Percentiles rank a stretch among this genome's conserved stretches.
phyloP scores from a whole-genome alignment of 176 grass and related monocot species.

The Avena eriantha region DNA sequence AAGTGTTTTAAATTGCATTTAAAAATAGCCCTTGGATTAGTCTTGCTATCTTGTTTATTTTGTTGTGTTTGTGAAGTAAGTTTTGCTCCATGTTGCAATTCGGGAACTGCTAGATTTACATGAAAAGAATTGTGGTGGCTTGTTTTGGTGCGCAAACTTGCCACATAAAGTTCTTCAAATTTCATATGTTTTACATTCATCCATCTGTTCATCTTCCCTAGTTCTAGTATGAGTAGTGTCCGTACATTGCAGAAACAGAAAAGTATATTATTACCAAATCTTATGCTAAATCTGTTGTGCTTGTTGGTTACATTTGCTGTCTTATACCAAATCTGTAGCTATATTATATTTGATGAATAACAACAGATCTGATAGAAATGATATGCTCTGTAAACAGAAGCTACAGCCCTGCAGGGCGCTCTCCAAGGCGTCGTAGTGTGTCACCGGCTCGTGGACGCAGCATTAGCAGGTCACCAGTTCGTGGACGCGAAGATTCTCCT shows the following conservation, averaged over 20 bases:
- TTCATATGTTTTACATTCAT: slow-evolving; percentile 1
- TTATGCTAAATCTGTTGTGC: neutral
- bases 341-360: neutral
- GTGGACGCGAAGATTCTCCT: slow-evolving; percentile 64
- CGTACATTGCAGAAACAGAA: slow-evolving; percentile 2
- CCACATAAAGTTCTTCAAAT: neutral
- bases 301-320: neutral
- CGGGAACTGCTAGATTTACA: neutral
- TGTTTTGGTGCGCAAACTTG: neutral
- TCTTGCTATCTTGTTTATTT: neutral
- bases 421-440: slow-evolving; percentile 78
- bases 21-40: neutral
- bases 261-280: neutral
- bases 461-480: slow-evolving; percentile 78
- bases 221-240: neutral
- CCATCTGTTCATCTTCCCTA: neutral
- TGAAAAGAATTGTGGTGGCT: neutral
- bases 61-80: neutral
- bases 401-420: slow-evolving; percentile 74
- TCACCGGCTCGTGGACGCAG: slow-evolving; percentile 75
- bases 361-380: slow-evolving; percentile 28
- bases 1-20: neutral
- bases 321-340: neutral
- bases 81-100: neutral
- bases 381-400: slow-evolving; percentile 66